Conservation (phyloP, 768 basidiomycete genomes). For the Lactarius deliciosus region DNA sequence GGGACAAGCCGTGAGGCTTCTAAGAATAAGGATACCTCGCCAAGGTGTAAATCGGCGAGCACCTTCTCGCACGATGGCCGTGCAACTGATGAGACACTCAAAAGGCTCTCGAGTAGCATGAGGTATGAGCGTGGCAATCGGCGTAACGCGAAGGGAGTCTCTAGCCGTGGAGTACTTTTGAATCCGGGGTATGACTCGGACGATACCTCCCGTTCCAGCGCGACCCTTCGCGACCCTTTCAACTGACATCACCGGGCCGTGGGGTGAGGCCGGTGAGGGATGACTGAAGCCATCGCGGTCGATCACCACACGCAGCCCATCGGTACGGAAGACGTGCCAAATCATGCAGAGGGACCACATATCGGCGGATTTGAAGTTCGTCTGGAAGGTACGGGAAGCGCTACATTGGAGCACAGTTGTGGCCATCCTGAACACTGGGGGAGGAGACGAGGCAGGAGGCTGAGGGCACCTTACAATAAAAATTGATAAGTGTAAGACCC, state of each 20-base stretch:
- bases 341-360: slow-evolving; percentile 99
- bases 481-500: neutral
- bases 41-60: slow-evolving; percentile 61
- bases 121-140: slow-evolving; percentile 70
- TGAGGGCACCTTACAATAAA: slow-evolving; percentile 41
- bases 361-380: slow-evolving; percentile 80
- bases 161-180: slow-evolving; percentile 50
- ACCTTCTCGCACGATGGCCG: slow-evolving; percentile 77
- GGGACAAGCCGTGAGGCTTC: too few relatives aligned
- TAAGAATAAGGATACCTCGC: slow-evolving; percentile 48
- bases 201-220: slow-evolving; percentile 69
- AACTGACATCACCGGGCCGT: slow-evolving; percentile 33
- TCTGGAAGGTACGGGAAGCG: slow-evolving; percentile 62
- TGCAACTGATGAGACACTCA: slow-evolving; percentile 55
- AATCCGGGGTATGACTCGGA: slow-evolving; percentile 80
- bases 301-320: slow-evolving; percentile 63
- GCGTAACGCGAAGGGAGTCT: slow-evolving; percentile 63
- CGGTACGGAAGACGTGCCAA: slow-evolving; percentile 78
- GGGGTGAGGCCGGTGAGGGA: slow-evolving; percentile 30
- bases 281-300: slow-evolving; percentile 24
- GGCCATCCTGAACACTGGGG: slow-evolving; percentile 34
- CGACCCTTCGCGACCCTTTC: slow-evolving; percentile 51
- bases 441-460: slow-evolving; percentile 40
- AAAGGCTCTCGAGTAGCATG: slow-evolving; percentile 67
- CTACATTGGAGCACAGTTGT: slow-evolving; percentile 36